Evolutionary conservation across 139 green algal species (phyloP), one percentile per base, ranked within the genome.

Genomic region (Diplosphaera chodatii): DNA sequence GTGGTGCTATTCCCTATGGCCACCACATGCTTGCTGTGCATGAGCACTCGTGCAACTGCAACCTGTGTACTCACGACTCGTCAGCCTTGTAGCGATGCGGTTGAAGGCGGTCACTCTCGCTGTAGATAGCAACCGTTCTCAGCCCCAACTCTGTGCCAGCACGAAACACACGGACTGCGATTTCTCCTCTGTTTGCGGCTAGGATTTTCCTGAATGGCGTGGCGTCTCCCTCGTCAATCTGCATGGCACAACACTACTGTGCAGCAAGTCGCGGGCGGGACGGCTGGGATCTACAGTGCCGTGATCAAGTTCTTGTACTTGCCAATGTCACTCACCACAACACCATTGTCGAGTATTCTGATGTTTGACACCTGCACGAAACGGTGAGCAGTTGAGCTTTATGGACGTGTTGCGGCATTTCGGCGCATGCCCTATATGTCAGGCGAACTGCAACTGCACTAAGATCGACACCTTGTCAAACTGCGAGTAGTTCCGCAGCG

Each of bases 181-280:
- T 99, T 77, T 99, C 94, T 21, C 94, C 94, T 30, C 94, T 77
- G 77, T 99, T 99, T 23, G 93, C 93, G 41, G 82, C 88, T 66
- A 98, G 70, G 23, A 99, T 89, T 70, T 96, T 94, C 13, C 80
- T 86, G 74, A 97, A 87, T 8, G 78, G 83, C 4, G 78, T 83
- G 65, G 68, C 31, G 18, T 69, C 64, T 13, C 55, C 37, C 1
- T 30, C 29, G 28, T 80, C 75, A 13, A 76, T 32, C 69, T 78
- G 66, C 41, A 30, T n/a, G 10, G 23, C 55, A 63, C 18, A 25
- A 65, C 48, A n/a, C n/a, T n/a, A n/a, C n/a, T n/a, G n/a, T n/a
- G n/a, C n/a, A n/a, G n/a, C n/a, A n/a, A n/a, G n/a, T n/a, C n/a
- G n/a, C n/a, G n/a, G n/a, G n/a, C n/a, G n/a, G n/a, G n/a, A n/a